These are phyloP conservation scores for Solanum sparsipilum DNA, from an alignment of 257 asterid species.

Conservation along the genomic window DNA sequence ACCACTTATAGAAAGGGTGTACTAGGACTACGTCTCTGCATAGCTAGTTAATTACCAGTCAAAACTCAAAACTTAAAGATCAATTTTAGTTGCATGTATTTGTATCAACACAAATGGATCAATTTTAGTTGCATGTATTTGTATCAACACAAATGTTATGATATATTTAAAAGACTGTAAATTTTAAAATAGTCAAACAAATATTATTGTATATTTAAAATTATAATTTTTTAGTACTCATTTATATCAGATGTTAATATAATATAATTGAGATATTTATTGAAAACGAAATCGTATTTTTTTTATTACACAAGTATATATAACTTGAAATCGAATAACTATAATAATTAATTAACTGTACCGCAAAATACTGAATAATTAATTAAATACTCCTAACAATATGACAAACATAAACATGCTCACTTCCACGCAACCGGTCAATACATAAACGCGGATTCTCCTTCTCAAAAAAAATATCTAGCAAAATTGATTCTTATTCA, in stretches of 20 bases:
- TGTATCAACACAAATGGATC: neutral
- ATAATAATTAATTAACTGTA: neutral
- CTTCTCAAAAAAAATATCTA: neutral
- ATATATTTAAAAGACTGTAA: neutral
- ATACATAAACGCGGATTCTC: neutral
- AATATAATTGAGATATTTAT: neutral
- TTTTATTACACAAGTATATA: neutral
- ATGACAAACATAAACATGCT: neutral
- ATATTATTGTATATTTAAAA: neutral
- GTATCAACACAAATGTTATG: neutral
- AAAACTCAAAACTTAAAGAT: neutral
- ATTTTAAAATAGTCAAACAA: neutral
- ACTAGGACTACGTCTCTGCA: neutral
- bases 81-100: neutral
- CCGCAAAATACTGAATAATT: neutral
- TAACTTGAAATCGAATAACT: neutral
- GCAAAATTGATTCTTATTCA: neutral
- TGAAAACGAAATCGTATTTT: neutral
- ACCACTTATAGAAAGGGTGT: neutral
- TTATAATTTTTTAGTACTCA: neutral
- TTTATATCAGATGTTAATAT: neutral
- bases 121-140: neutral
- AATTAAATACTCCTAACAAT: neutral
- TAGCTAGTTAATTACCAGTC: neutral
- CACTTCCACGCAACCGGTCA: neutral